These are phyloP conservation scores for Elsinoe arachidis DNA, from an alignment of 2,329 filamentous ascomycete genomes.

Conservation along the genomic window DNA sequence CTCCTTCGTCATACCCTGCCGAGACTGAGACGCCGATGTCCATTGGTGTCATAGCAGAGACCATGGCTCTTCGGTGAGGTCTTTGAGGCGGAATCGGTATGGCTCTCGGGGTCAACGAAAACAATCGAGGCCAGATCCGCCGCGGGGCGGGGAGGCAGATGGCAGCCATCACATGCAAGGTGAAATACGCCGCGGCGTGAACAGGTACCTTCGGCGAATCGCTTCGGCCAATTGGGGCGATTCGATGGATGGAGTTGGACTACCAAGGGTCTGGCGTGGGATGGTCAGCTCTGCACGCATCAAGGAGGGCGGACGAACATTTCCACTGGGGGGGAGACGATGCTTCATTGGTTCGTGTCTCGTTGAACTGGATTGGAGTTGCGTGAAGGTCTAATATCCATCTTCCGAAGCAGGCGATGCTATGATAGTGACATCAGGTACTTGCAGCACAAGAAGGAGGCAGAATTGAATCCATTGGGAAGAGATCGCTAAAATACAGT, in stretches of 20 bases:
- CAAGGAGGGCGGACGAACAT: background rate
- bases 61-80: background rate
- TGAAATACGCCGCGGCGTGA: too few species aligned
- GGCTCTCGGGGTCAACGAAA: too few species aligned
- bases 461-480: background rate
- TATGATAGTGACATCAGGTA: background rate
- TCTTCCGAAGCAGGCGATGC: background rate
- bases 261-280: too few species aligned
- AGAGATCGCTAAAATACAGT: constrained; percentile 10
- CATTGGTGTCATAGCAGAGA: background rate
- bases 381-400: background rate
- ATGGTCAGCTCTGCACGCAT: too few species aligned
- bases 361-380: background rate
- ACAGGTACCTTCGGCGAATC: too few species aligned
- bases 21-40: background rate
- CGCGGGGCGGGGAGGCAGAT: too few species aligned
- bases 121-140: too few species aligned
- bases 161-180: too few species aligned
- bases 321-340: background rate
- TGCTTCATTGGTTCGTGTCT: background rate
- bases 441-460: too few species aligned
- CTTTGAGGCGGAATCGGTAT: too few species aligned
- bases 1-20: background rate
- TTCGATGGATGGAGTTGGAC: too few species aligned
- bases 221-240: too few species aligned